Evolutionary conservation across 176 grass and related monocot species (phyloP), one percentile per base, ranked within the genome.

Genomic region (Musa troglodytarum): DNA sequence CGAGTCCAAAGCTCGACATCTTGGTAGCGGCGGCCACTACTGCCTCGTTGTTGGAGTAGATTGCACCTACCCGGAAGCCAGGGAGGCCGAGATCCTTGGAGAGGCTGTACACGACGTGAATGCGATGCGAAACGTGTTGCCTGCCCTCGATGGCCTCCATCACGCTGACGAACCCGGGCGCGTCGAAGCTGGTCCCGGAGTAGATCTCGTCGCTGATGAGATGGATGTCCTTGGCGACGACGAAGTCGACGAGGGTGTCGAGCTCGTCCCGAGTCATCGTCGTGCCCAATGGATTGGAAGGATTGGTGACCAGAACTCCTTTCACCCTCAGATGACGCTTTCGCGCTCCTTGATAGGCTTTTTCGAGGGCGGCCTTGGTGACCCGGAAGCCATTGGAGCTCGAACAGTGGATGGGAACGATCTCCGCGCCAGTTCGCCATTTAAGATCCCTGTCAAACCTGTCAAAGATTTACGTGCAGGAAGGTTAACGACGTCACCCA

Each of bases 181-280:
- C 25, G 0, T 10, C 54, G 52, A 75, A 75, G 54, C 12, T 49
- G 73, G 73, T 75, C 50, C 73, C 73, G 10, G 73, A 57, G 73
- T 75, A 75, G 25, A 75, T 75, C 73, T 75, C 73, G 73, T 75
- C 73, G 54, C 73, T 49, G 54, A 75, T 61, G 9, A 75, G 53
- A 52, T 75, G 73, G 54, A 75, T 61, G 54, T 21, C 73, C 28
- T 61, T 75, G 55, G 73, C 24, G 24, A 61, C n/a, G 54, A n/a
- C 73, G 17, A 75, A 75, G 54, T 75, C 73, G 73, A 75, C 4
- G 11, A 75, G 73, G 24, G 54, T 43, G 26, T 59, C 54, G 16
- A 75, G 26, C 52, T 75, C 73, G 23, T 1, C 6, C 26, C 54
- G 54, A 25, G 53, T 61, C 9, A 58, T 25, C 5, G 73, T 20